A percentile compares a stretch with the other conserved stretches of the same genome.
phyloP scores from a whole-genome alignment of 2,329 filamentous ascomycete species.

The Stagonosporopsis cucurbitacearum region DNA sequence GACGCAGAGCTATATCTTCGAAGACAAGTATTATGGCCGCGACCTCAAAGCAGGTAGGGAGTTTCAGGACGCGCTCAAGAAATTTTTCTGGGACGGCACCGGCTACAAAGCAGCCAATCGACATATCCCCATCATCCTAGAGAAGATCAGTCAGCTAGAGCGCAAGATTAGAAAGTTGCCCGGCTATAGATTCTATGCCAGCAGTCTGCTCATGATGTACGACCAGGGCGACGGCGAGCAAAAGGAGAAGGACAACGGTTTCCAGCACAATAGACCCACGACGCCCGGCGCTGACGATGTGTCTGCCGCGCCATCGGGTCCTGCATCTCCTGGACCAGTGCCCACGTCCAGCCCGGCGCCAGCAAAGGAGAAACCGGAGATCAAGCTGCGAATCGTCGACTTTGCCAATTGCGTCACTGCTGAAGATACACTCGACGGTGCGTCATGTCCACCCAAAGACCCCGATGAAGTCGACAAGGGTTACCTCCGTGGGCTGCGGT shows the following conservation, averaged over 20 bases:
- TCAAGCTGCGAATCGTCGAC: slow-evolving; percentile 96
- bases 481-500: slow-evolving; percentile 83
- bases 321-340: slow-evolving; percentile 27
- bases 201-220: slow-evolving; percentile 93
- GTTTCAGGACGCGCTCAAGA: slow-evolving; percentile 85
- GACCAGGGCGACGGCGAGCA: slow-evolving; percentile 75
- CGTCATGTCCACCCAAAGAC: slow-evolving; percentile 78
- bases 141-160: slow-evolving; percentile 83
- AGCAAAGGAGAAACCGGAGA: slow-evolving; percentile 55
- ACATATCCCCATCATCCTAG: slow-evolving; percentile 86
- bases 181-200: slow-evolving; percentile 94
- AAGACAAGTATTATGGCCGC: slow-evolving; percentile 97
- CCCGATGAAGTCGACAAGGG: slow-evolving; percentile 83
- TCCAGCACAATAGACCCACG: slow-evolving; percentile 21
- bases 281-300: slow-evolving; percentile 31
- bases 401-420: slow-evolving; percentile 97
- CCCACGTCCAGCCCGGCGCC: slow-evolving; percentile 18
- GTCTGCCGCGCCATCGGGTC: slow-evolving; percentile 33
- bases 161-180: slow-evolving; percentile 79
- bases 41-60: slow-evolving; percentile 84
- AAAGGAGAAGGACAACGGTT: slow-evolving; percentile 41
- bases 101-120: slow-evolving; percentile 79
- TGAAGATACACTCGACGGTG: slow-evolving; percentile 69
- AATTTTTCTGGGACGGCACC: slow-evolving; percentile 89
- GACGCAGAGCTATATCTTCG: slow-evolving; percentile 85